phyloP scores from a whole-genome alignment of 2,329 filamentous ascomycete species.

The Aureobasidium leucospermi region DNA sequence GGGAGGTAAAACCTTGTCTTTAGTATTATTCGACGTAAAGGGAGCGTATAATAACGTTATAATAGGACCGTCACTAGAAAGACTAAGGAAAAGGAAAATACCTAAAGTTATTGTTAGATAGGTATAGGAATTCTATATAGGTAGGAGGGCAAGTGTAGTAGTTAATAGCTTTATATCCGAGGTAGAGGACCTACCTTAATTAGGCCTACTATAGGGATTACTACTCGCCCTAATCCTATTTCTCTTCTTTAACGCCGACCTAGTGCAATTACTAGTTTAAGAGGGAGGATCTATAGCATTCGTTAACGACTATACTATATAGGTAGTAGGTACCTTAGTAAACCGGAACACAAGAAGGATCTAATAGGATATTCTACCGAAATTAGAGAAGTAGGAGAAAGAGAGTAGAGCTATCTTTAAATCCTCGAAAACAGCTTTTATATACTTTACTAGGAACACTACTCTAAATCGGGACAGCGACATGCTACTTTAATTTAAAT shows the following conservation, averaged over 20 bases:
- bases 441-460: not conserved
- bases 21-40: slow-evolving; percentile 35
- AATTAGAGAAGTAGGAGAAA: not conserved
- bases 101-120: slow-evolving; percentile 19
- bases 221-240: not conserved
- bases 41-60: slow-evolving; percentile 35
- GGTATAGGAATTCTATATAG: slow-evolving; percentile 25
- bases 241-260: not conserved
- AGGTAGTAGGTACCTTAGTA: not conserved
- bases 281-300: not conserved
- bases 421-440: not conserved
- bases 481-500: not conserved
- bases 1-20: slow-evolving; percentile 25
- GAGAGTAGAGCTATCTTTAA: not conserved
- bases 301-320: not conserved
- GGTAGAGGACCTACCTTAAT: not conserved
- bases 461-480: not conserved
- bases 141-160: slow-evolving; percentile 17
- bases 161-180: slow-evolving; percentile 16
- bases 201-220: not conserved
- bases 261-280: not conserved
- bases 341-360: not conserved
- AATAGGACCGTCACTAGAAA: slow-evolving; percentile 18
- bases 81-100: slow-evolving; percentile 19
- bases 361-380: not conserved